These are phyloP conservation scores for Lentinula aciculospora DNA, from an alignment of 768 basidiomycete genomes.

Conservation along the genomic window DNA sequence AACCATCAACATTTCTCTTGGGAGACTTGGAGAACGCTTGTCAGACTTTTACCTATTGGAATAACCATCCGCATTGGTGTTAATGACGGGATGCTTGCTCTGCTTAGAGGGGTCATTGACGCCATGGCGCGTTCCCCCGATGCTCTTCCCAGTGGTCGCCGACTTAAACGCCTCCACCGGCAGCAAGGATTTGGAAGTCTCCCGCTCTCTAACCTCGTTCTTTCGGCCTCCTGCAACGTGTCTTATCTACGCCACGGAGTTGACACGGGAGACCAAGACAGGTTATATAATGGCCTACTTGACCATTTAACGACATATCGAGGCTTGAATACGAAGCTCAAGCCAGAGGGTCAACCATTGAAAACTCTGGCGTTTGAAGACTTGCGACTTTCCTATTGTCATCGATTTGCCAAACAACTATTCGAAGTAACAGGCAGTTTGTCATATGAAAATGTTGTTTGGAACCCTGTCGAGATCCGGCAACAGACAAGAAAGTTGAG, in stretches of 20 bases:
- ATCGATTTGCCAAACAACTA: background rate
- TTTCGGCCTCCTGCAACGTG: background rate
- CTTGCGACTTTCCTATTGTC: background rate
- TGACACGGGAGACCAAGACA: background rate
- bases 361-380: background rate
- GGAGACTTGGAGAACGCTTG: background rate
- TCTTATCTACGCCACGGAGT: background rate
- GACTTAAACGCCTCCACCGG: background rate
- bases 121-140: background rate
- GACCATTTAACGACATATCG: background rate
- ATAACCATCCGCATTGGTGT: constrained; percentile 3
- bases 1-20: background rate
- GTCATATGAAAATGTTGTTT: background rate
- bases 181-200: background rate
- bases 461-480: background rate
- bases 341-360: background rate
- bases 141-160: background rate
- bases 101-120: background rate
- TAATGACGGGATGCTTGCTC: background rate
- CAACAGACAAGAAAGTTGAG: background rate
- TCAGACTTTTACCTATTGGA: background rate
- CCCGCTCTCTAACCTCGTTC: background rate
- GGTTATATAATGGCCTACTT: background rate
- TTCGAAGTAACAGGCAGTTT: background rate
- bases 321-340: background rate